Base-by-base conservation (phyloP, 495 filamentous ascomycete genomes). In the Penicillium egyptiacum region DNA sequence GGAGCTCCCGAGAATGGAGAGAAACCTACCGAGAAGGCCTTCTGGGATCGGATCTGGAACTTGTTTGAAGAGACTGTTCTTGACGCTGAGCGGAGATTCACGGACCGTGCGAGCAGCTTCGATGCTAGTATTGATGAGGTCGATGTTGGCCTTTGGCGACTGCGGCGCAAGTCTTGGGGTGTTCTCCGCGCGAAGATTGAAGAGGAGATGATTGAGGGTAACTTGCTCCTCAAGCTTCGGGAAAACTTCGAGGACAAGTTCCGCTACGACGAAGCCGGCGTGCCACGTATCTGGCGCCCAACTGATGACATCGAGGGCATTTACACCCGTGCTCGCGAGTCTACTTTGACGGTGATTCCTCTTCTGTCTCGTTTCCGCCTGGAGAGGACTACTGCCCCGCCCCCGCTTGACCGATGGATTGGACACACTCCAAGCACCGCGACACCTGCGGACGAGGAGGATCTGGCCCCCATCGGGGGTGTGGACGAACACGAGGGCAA, bases 181-280 rank as follows among this genome's bases (percentile, higher is more conserved):
- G 93, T 92, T 8, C 76, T 98, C 53, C 82, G 88, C 30, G 86
- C 89, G 42, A 96, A 90, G 75, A 90, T 98, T 61, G 95, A 97
- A 20, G 94, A 98, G 69, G 94, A 98, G 70, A 91, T 98, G 71
- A 93, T 92, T 82, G 94, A 98, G 72, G 92, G 93, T 55, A 98
- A 98, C 68, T 82, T 98, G 50, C 75, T 98, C 8, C 81, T 98
- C 56, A 98, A 98, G 72, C 82, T 98, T 28, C 86, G 94, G 7
- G 94, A 98, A 75, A 98, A 97, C 72, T 98, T 98, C 61, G 94
- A 98, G 65, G 94, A 98, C 74, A 96, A 95, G 68, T 98, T 98
- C 81, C 89, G 94, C 54, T 98, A 98, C 64, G 95, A 98, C 60
- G 92, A 96, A 46, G 86, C 84, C 14, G 95, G 95, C 35, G 95